Evolutionary conservation across 768 basidiomycete species (phyloP).

Genomic region (Tulasnella sp.): DNA sequence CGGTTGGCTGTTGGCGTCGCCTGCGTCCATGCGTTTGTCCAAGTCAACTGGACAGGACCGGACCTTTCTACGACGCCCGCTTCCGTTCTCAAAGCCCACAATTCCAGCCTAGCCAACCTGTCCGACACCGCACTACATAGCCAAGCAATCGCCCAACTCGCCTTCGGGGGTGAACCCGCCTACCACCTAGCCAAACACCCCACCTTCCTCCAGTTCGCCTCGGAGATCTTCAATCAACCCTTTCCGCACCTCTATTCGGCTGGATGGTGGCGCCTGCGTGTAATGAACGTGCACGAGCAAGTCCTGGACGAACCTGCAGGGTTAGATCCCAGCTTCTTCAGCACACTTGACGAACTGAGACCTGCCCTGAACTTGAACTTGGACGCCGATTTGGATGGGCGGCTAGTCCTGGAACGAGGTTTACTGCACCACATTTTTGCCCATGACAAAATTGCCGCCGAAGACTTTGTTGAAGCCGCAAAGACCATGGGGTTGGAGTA

Average conservation of each 20-base stretch:
- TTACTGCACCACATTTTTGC: constrained; percentile 62
- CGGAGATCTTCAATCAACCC: constrained; percentile 47
- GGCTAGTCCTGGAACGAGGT: constrained; percentile 62
- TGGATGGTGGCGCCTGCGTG: constrained; percentile 79
- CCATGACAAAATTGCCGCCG: constrained; percentile 66
- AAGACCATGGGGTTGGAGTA: constrained; percentile 68
- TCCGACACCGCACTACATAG: constrained; percentile 36
- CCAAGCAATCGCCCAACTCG: constrained; percentile 61
- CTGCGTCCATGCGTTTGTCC: constrained; percentile 79
- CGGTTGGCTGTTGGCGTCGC: constrained; percentile 60
- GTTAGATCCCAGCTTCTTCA: constrained; percentile 35
- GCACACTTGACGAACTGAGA: constrained; percentile 29
- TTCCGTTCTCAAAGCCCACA: constrained; percentile 28
- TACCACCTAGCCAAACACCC: constrained; percentile 75
- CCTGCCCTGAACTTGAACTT: constrained; percentile 16
- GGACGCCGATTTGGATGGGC: constrained; percentile 55
- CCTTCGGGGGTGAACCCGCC: constrained; percentile 82
- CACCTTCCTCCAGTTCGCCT: constrained; percentile 60
- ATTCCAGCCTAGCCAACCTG: constrained; percentile 30
- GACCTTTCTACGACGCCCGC: constrained; percentile 46
- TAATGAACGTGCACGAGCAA: constrained; percentile 50
- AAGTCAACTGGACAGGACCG: constrained; percentile 95
- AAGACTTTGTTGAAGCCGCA: constrained; percentile 66
- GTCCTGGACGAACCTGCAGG: constrained; percentile 54
- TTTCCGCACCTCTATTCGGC: constrained; percentile 39